A percentile compares a stretch with the other conserved stretches of the same genome.
phyloP scores from a whole-genome alignment of 1,284 basidiomycete species.

The Marasmius oreades region DNA sequence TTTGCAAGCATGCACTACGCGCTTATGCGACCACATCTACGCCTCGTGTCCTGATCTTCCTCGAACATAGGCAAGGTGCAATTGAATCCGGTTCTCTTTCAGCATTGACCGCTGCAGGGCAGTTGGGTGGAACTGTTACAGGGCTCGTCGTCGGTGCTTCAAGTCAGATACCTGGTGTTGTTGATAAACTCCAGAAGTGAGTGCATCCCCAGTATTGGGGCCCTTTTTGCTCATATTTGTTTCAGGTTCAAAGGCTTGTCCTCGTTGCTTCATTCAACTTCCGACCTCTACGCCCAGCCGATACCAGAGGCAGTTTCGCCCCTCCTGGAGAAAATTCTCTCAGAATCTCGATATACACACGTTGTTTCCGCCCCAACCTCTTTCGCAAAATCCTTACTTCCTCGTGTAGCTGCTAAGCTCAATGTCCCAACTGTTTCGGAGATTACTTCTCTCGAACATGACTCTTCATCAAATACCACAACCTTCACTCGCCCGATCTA shows the following conservation, averaged over 20 bases:
- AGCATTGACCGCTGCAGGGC: constrained; percentile 85
- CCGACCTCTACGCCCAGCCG: constrained; percentile 46
- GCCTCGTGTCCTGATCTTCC: constrained; percentile 77
- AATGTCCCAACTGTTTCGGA: constrained; percentile 90
- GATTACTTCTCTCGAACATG: constrained; percentile 81
- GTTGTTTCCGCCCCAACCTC: constrained; percentile 71
- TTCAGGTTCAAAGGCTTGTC: constrained; percentile 47
- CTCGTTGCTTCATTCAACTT: constrained; percentile 47
- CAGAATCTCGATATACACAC: constrained; percentile 72
- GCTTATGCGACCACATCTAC: constrained; percentile 53
- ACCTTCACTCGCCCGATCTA: constrained; percentile 95
- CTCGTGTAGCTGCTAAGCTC: constrained; percentile 86
- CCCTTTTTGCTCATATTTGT: constrained; percentile 16
- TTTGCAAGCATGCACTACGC: constrained; percentile 30
- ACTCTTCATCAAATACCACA: constrained; percentile 65
- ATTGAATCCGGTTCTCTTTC: constrained; percentile 86
- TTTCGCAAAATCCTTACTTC: constrained; percentile 62
- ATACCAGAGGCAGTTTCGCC: constrained; percentile 52
- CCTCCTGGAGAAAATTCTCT: constrained; percentile 52
- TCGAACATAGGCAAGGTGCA: constrained; percentile 84
- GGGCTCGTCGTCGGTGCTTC: constrained; percentile 83
- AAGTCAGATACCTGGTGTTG: constrained; percentile 63
- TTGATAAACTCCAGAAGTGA: constrained; percentile 82
- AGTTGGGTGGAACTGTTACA: constrained; percentile 84
- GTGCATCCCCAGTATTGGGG: constrained; percentile 17